These are phyloP conservation scores for Verticillium nonalfalfae DNA, from an alignment of 2,329 filamentous ascomycete genomes.

Conservation along the genomic window DNA sequence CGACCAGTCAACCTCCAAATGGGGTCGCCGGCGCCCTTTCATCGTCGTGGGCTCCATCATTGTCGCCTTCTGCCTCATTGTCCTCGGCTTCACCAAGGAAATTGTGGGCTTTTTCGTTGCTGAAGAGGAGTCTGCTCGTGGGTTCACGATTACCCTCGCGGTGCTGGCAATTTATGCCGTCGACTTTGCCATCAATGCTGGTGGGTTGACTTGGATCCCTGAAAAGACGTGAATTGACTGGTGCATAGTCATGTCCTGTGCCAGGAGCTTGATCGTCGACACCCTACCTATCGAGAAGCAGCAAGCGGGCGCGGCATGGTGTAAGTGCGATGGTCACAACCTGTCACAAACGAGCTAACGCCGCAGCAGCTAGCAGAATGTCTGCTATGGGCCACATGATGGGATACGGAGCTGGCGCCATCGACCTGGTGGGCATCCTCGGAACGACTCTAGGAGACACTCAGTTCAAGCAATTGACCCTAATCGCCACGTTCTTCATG, in stretches of 20 bases:
- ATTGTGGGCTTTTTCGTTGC: constrained; percentile 65
- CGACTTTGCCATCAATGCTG: constrained; percentile 96
- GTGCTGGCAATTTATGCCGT: constrained; percentile 82
- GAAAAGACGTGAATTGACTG: not conserved
- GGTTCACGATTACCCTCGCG: constrained; percentile 62
- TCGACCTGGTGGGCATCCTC: constrained; percentile 72
- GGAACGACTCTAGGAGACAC: constrained; percentile 74
- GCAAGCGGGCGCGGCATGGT: constrained; percentile 87
- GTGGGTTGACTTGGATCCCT: constrained; percentile 29
- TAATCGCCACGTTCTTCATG: constrained; percentile 71
- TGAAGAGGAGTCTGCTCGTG: constrained; percentile 52
- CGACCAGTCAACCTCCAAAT: constrained; percentile 79
- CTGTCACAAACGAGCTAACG: constrained; percentile 18
- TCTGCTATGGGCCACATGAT: constrained; percentile 75
- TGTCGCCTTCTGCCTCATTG: constrained; percentile 66
- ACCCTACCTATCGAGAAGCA: constrained; percentile 86
- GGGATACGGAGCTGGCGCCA: constrained; percentile 77
- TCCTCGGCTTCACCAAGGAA: constrained; percentile 84
- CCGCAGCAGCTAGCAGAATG: constrained; percentile 69
- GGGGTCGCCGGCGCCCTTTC: constrained; percentile 79
- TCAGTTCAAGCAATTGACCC: constrained; percentile 91
- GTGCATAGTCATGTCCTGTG: constrained; percentile 74
- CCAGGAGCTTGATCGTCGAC: constrained; percentile 86
- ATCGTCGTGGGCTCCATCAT: constrained; percentile 75
- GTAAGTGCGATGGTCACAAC: constrained; percentile 37